phyloP scores from a whole-genome alignment of 2,329 filamentous ascomycete genomes.

The Claviceps quebecensis region DNA sequence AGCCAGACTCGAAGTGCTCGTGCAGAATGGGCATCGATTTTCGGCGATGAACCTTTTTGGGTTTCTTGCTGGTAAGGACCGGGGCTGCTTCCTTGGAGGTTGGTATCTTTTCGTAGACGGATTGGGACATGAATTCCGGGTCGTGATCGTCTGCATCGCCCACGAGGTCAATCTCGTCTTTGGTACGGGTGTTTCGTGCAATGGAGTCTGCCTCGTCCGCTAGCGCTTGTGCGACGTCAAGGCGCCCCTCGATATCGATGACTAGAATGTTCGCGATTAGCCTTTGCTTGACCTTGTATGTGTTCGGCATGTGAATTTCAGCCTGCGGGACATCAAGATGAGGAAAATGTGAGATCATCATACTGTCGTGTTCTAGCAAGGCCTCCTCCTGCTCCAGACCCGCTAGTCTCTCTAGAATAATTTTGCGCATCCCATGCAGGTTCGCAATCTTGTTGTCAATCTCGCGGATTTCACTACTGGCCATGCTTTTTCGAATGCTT shows the following conservation, averaged over 20 bases:
- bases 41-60: conserved; percentile 44
- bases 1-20: conserved; percentile 86
- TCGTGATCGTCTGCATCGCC: conserved; percentile 35
- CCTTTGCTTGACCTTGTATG: too few relatives aligned
- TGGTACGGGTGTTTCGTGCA: conserved; percentile 35
- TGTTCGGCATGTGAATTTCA: not conserved
- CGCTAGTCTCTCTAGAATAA: conserved; percentile 77
- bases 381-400: conserved; percentile 82
- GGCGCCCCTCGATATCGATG: conserved; percentile 44
- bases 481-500: conserved; percentile 91
- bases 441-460: conserved; percentile 97
- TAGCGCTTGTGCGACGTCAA: conserved; percentile 47
- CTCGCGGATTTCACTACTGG: conserved; percentile 85
- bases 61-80: conserved; percentile 21
- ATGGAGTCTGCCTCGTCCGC: conserved; percentile 44
- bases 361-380: conserved; percentile 76
- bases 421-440: conserved; percentile 79
- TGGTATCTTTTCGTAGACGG: conserved; percentile 87
- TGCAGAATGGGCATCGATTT: conserved; percentile 91
- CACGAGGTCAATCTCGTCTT: conserved; percentile 39
- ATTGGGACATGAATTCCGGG: conserved; percentile 83
- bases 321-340: not conserved
- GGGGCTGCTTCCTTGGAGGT: conserved; percentile 34
- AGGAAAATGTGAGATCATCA: conserved; percentile 18
- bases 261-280: conserved; percentile 25